Evolutionary conservation across 495 filamentous ascomycete species (phyloP), one percentile per base, ranked within the genome.

Genomic region (Penicillium psychrofluorescens): DNA sequence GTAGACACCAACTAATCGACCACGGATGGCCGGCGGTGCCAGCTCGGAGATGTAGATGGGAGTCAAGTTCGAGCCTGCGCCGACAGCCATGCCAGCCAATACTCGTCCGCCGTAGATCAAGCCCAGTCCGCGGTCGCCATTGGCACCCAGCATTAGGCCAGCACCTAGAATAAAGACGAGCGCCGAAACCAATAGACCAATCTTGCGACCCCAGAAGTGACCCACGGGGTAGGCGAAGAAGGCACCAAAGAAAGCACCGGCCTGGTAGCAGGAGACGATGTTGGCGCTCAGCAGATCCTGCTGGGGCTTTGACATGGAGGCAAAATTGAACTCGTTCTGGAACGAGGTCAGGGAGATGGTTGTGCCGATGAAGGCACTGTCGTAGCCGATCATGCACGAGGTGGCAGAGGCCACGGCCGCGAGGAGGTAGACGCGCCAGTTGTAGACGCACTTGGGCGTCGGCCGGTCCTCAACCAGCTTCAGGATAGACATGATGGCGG

Each of bases 11-110:
- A 91, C 84, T 15, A 92, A 74, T 12, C 86, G 76, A 29, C 87
- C 87, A 44, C 87, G 80, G 51, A 86, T 87, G 45, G 86, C 82
- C 47, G 85, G 84, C 12, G 83, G 86, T 6, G 86, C 77, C 43
- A 90, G 76, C 59, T 92, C 87, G 31, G 86, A 77, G 43, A 86
- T 81, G 54, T 91, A 91, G 15, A 90, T 80, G 6, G 87, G 87
- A 29, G 86, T 84, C 38, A 88, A 69, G 11, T 84, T 76, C 4
- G 85, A 88, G 10, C 78, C 79, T 41, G 88, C 85, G 47, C 87
- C 87, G 45, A 88, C 79, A 43, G 80, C 84, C 36, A 92, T 49
- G 40, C 87, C 87, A 44, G 78, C 73, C 34, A 90, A 68, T 36
- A 86, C 76, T 50, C 87, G 79, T 7, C 86, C 87, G 45, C 66